These are phyloP conservation scores for Skeletonema potamos DNA, from an alignment of 108 stramenopile species.

Conservation along the genomic window DNA sequence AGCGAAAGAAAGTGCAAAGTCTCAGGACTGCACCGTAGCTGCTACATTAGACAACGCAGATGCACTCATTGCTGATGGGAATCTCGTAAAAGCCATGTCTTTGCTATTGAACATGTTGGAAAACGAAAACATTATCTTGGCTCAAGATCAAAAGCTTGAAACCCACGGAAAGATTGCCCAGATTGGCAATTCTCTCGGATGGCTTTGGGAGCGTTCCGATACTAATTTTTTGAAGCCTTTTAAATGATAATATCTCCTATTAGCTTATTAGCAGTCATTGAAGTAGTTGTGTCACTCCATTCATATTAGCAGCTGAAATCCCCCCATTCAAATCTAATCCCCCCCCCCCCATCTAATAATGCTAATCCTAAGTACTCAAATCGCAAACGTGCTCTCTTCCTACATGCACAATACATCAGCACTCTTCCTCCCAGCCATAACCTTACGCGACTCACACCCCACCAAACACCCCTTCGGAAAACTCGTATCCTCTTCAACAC, in stretches of 20 bases:
- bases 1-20: conserved; percentile 2
- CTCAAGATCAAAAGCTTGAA: conserved; percentile 29
- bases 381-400: too few species aligned
- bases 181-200: conserved; percentile 24
- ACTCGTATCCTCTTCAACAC: conserved; percentile 59
- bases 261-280: too few species aligned
- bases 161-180: conserved; percentile 29
- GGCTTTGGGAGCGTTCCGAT: conserved; percentile 20
- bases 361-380: too few species aligned
- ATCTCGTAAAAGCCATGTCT: conserved; percentile 34
- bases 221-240: too few species aligned
- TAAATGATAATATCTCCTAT: neutral
- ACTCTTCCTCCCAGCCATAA: conserved; percentile 43
- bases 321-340: neutral
- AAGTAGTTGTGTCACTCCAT: neutral
- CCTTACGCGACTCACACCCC: conserved; percentile 76
- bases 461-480: conserved; percentile 83
- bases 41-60: conserved; percentile 20
- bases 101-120: conserved; percentile 32
- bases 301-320: too few species aligned
- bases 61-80: conserved; percentile 11
- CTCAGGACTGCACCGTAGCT: neutral
- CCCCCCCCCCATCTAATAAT: neutral
- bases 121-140: conserved; percentile 5
- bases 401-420: conserved; percentile 23